These are phyloP conservation scores for Phialophora expanda DNA, from an alignment of 2,329 filamentous ascomycete species.

Conservation along the genomic window DNA sequence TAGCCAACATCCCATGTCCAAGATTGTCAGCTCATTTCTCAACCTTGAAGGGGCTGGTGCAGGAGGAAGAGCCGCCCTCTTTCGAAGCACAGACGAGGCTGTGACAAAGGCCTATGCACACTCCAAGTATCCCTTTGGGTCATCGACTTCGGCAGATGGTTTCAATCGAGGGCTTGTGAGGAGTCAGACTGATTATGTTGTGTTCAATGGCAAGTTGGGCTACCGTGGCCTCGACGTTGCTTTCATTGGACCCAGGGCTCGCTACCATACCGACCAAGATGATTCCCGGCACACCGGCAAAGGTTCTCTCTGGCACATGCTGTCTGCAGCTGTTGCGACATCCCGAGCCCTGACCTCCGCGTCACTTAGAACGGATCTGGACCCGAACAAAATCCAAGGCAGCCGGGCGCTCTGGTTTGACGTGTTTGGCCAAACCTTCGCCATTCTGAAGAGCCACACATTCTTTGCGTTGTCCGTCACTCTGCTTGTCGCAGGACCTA, in stretches of 20 bases:
- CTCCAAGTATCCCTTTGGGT: slow-evolving; percentile 78
- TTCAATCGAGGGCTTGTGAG: slow-evolving; percentile 79
- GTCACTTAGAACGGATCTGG: slow-evolving; percentile 45
- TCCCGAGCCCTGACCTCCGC: slow-evolving; percentile 73
- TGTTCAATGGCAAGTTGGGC: slow-evolving; percentile 78
- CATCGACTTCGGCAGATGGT: slow-evolving; percentile 79
- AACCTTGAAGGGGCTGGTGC: slow-evolving; percentile 96
- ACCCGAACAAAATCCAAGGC: slow-evolving; percentile 28
- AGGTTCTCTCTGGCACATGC: slow-evolving; percentile 87
- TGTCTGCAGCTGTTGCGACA: slow-evolving; percentile 79
- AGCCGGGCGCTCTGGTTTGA: slow-evolving; percentile 87
- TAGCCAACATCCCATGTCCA: slow-evolving; percentile 78
- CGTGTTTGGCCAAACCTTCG: slow-evolving; percentile 79
- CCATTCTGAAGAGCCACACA: slow-evolving; percentile 77
- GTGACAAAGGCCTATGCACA: slow-evolving; percentile 78
- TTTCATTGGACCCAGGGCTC: slow-evolving; percentile 82
- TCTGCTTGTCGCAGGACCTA: slow-evolving; percentile 77
- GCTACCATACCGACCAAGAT: slow-evolving; percentile 92
- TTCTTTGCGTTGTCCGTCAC: slow-evolving; percentile 88
- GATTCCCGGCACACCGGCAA: slow-evolving; percentile 74
- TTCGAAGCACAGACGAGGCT: slow-evolving; percentile 85
- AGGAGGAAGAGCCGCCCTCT: slow-evolving; percentile 83
- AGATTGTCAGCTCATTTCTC: slow-evolving; percentile 83
- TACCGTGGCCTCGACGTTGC: slow-evolving; percentile 89
- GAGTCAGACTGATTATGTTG: slow-evolving; percentile 86